phyloP scores from a whole-genome alignment of 495 filamentous ascomycete genomes.

The Xanthoparmelia taractica region DNA sequence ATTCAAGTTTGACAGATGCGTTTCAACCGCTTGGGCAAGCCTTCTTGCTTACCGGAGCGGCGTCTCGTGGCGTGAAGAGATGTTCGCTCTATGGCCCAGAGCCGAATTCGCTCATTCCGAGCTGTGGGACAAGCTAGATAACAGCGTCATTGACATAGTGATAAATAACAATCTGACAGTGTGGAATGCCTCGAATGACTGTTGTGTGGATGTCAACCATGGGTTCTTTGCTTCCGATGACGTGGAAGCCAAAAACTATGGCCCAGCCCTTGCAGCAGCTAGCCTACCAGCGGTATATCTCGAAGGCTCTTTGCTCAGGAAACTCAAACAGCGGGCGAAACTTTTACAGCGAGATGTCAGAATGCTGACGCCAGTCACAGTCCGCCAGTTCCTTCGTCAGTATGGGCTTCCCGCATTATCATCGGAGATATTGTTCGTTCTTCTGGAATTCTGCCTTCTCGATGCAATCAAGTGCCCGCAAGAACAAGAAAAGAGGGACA shows the following conservation, averaged over 20 bases:
- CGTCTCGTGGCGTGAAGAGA: slow-evolving; percentile 1
- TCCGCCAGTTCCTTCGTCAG: slow-evolving; percentile 11
- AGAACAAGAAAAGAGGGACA: background rate
- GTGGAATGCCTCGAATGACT: slow-evolving; percentile 17
- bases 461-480: slow-evolving; percentile 6
- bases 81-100: slow-evolving; percentile 18
- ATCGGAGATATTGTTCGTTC: background rate
- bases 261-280: slow-evolving; percentile 3
- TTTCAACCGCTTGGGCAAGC: slow-evolving; percentile 30
- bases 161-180: slow-evolving; percentile 7
- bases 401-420: background rate
- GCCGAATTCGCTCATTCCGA: slow-evolving; percentile 14
- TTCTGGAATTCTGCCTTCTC: slow-evolving; percentile 21
- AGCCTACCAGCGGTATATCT: slow-evolving; percentile 12
- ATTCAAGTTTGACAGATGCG: slow-evolving; percentile 31
- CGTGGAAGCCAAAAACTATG: slow-evolving; percentile 8
- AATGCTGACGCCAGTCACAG: background rate
- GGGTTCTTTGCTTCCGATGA: slow-evolving; percentile 8
- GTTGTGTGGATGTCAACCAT: slow-evolving; percentile 8
- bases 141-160: slow-evolving; percentile 9
- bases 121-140: slow-evolving; percentile 13
- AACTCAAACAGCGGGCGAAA: background rate
- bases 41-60: slow-evolving; percentile 9
- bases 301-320: background rate
- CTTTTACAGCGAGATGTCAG: background rate